These are phyloP conservation scores for Bodo saltans DNA, from an alignment of 78 protist genomes.

Conservation along the genomic window DNA sequence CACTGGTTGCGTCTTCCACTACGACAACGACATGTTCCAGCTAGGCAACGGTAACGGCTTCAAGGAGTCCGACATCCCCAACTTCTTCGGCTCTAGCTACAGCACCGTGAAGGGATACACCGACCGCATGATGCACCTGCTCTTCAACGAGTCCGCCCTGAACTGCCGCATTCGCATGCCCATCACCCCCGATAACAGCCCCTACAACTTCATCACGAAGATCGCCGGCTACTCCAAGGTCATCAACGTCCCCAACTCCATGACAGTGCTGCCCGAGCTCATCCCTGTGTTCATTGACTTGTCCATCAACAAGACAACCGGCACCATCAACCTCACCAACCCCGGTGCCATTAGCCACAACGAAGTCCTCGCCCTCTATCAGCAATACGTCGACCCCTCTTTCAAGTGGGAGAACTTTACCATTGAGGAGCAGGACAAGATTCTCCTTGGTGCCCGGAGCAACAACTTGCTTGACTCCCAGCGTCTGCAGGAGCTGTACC, in stretches of 20 bases:
- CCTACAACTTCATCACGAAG: conserved; percentile 70
- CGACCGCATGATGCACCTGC: conserved; percentile 51
- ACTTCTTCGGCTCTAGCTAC: conserved; percentile 75
- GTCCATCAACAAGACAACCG: conserved; percentile 31
- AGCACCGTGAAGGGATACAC: conserved; percentile 64
- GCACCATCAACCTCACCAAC: conserved; percentile 25
- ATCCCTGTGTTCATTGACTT: conserved; percentile 73
- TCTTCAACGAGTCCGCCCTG: conserved; percentile 47
- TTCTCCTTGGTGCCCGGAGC: conserved; percentile 60
- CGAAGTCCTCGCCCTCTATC: conserved; percentile 70
- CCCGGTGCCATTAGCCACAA: conserved; percentile 73
- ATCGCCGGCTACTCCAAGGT: conserved; percentile 41
- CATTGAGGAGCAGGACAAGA: conserved; percentile 65
- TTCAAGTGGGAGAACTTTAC: conserved; percentile 55
- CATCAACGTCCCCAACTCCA: conserved; percentile 77
- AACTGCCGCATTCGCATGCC: conserved; percentile 84
- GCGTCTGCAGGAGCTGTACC: conserved; percentile 46
- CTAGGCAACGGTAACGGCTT: conserved; percentile 51
- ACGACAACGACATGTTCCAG: conserved; percentile 62
- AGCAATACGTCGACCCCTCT: conserved; percentile 50
- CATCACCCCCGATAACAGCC: conserved; percentile 61
- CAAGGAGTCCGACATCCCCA: conserved; percentile 70
- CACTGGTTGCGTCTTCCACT: conserved; percentile 86
- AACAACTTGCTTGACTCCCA: conserved; percentile 64
- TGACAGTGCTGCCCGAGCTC: conserved; percentile 64